Percentiles rank a stretch among this genome's conserved stretches.
These are phyloP conservation scores for Yamadazyma sp. DNA, from an alignment of 1,139 yeast genomes.

Conservation along the genomic window DNA sequence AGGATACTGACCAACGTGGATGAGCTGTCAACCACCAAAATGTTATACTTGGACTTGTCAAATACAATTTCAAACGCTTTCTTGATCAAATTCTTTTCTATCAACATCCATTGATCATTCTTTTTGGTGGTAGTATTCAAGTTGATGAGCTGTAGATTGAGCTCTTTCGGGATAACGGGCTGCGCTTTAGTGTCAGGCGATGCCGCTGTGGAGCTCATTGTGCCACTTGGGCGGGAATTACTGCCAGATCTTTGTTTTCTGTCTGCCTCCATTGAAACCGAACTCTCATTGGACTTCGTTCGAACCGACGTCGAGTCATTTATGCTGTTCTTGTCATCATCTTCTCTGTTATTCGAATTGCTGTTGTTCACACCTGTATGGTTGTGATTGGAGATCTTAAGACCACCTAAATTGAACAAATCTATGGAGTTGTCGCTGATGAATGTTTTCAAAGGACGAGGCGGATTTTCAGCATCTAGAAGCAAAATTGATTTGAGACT, in stretches of 20 bases:
- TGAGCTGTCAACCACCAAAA: slow-evolving; percentile 76
- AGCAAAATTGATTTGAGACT: slow-evolving; percentile 57
- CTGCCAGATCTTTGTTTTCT: slow-evolving; percentile 6
- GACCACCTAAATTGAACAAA: slow-evolving; percentile 45
- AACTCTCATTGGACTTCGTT: slow-evolving; percentile 5
- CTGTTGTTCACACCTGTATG: slow-evolving; percentile 34
- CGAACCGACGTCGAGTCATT: slow-evolving; percentile 1
- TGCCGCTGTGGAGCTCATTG: slow-evolving; percentile 3
- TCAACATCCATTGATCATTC: slow-evolving; percentile 70
- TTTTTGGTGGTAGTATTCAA: slow-evolving; percentile 20
- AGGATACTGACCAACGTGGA: slow-evolving; percentile 78
- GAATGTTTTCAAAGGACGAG: slow-evolving; percentile 50
- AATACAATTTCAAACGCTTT: slow-evolving; percentile 61
- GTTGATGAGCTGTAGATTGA: slow-evolving; percentile 14
- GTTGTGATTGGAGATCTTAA: slow-evolving; percentile 44
- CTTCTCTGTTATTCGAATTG: slow-evolving; percentile 9
- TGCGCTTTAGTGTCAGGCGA: neutral
- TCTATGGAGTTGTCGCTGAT: slow-evolving; percentile 45
- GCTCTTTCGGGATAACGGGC: slow-evolving; percentile 3
- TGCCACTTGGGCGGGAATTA: slow-evolving; percentile 6
- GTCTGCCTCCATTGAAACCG: neutral
- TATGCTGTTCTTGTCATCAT: slow-evolving; percentile 15
- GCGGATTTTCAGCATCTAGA: slow-evolving; percentile 73
- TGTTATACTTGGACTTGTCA: slow-evolving; percentile 64
- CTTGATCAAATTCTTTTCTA: slow-evolving; percentile 56